phyloP scores from a whole-genome alignment of 2,329 filamentous ascomycete species.

The Sordariomycetes sp. region DNA sequence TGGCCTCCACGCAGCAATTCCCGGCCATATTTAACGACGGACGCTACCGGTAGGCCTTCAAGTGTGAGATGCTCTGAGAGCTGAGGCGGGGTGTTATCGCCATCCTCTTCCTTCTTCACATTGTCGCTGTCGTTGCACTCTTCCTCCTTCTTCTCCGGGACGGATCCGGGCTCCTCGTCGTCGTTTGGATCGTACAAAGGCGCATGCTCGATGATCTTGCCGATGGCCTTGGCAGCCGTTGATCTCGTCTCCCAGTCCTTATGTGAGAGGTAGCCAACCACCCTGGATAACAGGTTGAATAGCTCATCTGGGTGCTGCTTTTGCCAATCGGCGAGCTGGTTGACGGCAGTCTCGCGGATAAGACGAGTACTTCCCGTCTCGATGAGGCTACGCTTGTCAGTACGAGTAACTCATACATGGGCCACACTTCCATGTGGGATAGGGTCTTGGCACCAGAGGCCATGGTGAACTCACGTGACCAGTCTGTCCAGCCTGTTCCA shows the following conservation, averaged over 20 bases:
- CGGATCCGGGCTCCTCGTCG: conserved; percentile 37
- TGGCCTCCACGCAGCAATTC: conserved; percentile 76
- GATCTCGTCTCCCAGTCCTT: conserved; percentile 96
- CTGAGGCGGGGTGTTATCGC: conserved; percentile 33
- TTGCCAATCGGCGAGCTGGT: conserved; percentile 94
- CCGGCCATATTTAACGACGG: conserved; percentile 74
- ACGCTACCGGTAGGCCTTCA: conserved; percentile 63
- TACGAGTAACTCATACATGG: neutral
- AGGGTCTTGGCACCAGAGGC: neutral
- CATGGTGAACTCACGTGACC: conserved; percentile 60
- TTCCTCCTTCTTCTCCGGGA: conserved; percentile 15
- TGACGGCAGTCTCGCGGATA: conserved; percentile 93
- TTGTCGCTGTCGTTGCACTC: conserved; percentile 45
- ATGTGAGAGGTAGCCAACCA: conserved; percentile 89
- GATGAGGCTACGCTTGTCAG: conserved; percentile 55
- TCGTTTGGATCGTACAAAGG: conserved; percentile 80
- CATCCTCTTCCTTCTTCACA: conserved; percentile 51
- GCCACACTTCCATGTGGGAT: neutral
- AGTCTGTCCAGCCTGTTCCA: conserved; percentile 62
- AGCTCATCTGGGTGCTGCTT: conserved; percentile 96
- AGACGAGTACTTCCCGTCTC: conserved; percentile 95
- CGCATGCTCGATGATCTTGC: conserved; percentile 86
- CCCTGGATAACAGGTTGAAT: conserved; percentile 85
- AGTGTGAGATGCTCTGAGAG: conserved; percentile 42
- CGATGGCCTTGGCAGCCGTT: conserved; percentile 86